Conservation (phyloP, 2,329 filamentous ascomycete genomes). For the Penicillium sp. region DNA sequence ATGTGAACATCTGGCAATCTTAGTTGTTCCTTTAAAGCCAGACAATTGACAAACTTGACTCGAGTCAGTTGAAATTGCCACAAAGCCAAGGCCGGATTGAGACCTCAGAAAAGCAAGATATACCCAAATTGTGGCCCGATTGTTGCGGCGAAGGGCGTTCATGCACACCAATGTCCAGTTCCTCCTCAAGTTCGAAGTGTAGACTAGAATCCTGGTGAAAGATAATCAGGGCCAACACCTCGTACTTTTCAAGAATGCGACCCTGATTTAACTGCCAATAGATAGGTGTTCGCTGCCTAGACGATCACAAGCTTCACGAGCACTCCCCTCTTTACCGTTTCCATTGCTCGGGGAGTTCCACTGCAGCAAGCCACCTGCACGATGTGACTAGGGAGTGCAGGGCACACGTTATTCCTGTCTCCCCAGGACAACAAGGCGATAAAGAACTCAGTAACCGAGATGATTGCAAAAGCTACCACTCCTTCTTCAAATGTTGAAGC, state of each 20-base stretch:
- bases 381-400: neutral
- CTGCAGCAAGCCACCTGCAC: conserved; percentile 19
- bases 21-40: neutral
- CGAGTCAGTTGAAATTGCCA: neutral
- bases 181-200: neutral
- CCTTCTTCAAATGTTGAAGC: too few species aligned
- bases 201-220: neutral
- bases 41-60: neutral
- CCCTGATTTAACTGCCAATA: neutral
- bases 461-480: neutral
- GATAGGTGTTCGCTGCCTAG: conserved; percentile 4
- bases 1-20: neutral
- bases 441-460: neutral
- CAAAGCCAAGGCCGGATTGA: neutral
- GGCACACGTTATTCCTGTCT: neutral
- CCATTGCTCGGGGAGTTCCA: conserved; percentile 6
- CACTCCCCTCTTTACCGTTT: conserved; percentile 4
- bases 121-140: neutral
- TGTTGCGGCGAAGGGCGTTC: neutral
- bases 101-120: neutral
- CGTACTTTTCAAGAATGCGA: neutral
- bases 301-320: conserved; percentile 5
- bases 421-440: neutral
- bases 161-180: neutral
- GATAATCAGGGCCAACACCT: neutral